phyloP scores from a whole-genome alignment of 176 grass and related monocot species.

The Puccinellia tenuiflora region DNA sequence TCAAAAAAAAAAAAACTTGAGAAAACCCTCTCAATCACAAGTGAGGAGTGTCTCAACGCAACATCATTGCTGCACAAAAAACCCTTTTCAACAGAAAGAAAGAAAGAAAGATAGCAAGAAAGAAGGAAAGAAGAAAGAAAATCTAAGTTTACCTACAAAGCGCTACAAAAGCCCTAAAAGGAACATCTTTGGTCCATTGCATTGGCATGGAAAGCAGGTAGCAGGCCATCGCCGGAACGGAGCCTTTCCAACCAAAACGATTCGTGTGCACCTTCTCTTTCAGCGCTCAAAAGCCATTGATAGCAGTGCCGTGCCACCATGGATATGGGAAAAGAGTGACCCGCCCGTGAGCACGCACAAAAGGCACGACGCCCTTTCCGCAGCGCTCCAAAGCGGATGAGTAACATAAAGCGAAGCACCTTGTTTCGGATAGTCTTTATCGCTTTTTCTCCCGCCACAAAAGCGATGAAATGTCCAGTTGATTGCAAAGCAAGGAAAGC shows the following conservation, averaged over 20 bases:
- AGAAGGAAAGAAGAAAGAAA: background rate
- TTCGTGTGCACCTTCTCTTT: no score
- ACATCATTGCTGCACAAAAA: background rate
- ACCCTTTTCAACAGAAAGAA: background rate
- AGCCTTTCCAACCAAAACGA: conserved; percentile 37
- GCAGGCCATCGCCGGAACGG: conserved; percentile 8
- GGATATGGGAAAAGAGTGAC: conserved; percentile 21
- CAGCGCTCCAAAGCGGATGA: background rate
- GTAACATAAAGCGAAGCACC: background rate
- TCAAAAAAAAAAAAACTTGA: no score
- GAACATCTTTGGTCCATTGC: background rate
- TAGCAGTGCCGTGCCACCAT: background rate
- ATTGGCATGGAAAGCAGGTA: conserved; percentile 24
- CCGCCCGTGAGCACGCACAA: background rate
- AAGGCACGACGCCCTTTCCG: conserved; percentile 12
- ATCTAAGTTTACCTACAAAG: background rate
- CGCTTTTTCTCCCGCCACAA: background rate
- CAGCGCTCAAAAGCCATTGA: conserved; percentile 24
- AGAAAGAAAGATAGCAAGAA: background rate
- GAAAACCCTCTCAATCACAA: background rate
- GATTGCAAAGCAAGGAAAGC: conserved; percentile 22
- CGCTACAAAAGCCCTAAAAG: background rate
- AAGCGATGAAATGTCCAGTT: conserved; percentile 11
- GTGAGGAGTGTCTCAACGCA: background rate
- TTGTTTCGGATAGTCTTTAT: conserved; percentile 18